Percentiles rank a stretch among this genome's conserved stretches.
Conservation (phyloP, 495 filamentous ascomycete species). For the Podospora pseudocomata region DNA sequence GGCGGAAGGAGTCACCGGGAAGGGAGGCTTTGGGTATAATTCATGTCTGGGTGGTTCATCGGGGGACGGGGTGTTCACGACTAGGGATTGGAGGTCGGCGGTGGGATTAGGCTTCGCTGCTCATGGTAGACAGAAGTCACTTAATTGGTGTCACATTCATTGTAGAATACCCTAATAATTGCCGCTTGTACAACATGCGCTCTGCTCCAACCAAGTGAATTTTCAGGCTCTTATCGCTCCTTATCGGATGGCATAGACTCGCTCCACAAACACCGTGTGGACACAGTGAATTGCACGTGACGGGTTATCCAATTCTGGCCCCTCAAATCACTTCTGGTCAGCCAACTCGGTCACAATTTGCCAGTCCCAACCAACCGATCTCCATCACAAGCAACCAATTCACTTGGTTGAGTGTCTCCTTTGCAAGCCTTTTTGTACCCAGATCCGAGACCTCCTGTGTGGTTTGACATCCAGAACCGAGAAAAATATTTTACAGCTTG, state of each 20-base stretch:
- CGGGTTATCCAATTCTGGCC: neutral
- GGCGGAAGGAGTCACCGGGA: neutral
- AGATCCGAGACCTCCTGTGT: neutral
- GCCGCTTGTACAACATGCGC: neutral
- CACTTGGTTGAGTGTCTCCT: neutral
- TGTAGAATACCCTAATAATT: neutral
- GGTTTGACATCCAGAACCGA: neutral
- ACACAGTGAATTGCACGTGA: neutral
- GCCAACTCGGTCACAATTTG: constrained; percentile 1
- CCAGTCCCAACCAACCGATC: neutral
- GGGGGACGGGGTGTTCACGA: neutral
- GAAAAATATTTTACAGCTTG: constrained; percentile 2
- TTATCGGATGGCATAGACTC: neutral
- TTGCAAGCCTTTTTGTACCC: neutral
- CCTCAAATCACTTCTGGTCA: constrained; percentile 4
- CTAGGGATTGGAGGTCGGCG: neutral
- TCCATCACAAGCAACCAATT: neutral
- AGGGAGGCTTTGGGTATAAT: neutral
- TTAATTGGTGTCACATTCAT: neutral
- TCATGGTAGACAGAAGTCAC: neutral
- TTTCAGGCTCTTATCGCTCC: neutral
- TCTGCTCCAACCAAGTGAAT: neutral
- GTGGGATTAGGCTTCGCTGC: neutral
- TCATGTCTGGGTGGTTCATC: neutral
- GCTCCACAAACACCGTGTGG: neutral